These are phyloP conservation scores for Cutaneotrichosporon sp. DNA, from an alignment of 1,284 basidiomycete species.

Conservation along the genomic window DNA sequence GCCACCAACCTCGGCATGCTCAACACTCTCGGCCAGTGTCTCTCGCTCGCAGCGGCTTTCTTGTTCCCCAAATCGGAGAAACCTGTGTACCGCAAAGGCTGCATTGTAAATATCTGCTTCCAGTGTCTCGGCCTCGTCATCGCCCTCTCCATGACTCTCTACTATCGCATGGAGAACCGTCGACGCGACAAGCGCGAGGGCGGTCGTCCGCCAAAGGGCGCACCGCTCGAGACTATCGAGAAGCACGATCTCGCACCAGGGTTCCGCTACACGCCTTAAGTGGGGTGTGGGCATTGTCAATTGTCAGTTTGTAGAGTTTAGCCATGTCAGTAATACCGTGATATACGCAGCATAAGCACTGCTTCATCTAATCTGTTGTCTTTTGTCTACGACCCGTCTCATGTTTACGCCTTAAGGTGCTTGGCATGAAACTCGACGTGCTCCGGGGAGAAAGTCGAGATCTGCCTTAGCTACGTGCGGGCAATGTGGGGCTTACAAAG, in stretches of 20 bases:
- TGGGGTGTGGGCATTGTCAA: not conserved
- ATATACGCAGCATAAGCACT: too few relatives aligned
- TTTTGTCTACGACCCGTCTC: too few relatives aligned
- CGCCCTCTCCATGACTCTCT: constrained; percentile 41
- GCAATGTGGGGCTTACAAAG: constrained; percentile 68
- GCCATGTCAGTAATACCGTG: too few relatives aligned
- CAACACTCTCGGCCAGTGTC: constrained; percentile 50
- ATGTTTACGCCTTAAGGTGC: constrained; percentile 39
- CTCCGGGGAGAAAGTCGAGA: constrained; percentile 62
- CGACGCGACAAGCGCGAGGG: constrained; percentile 47
- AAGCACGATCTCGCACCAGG: constrained; percentile 18
- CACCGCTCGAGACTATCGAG: constrained; percentile 9
- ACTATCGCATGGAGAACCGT: constrained; percentile 47
- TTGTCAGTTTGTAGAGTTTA: too few relatives aligned
- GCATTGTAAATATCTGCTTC: constrained; percentile 49
- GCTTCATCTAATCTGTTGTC: too few relatives aligned
- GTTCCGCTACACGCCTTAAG: constrained; percentile 14
- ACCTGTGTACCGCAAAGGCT: constrained; percentile 48
- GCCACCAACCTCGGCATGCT: constrained; percentile 50
- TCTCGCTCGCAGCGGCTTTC: constrained; percentile 49
- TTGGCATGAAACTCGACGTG: constrained; percentile 52
- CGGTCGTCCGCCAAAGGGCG: constrained; percentile 32
- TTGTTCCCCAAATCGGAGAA: constrained; percentile 47
- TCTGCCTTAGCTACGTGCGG: constrained; percentile 43
- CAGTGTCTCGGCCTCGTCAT: constrained; percentile 44